Evolutionary conservation across 1,284 basidiomycete species (phyloP).

Genomic region (Pisolithus thermaeus): DNA sequence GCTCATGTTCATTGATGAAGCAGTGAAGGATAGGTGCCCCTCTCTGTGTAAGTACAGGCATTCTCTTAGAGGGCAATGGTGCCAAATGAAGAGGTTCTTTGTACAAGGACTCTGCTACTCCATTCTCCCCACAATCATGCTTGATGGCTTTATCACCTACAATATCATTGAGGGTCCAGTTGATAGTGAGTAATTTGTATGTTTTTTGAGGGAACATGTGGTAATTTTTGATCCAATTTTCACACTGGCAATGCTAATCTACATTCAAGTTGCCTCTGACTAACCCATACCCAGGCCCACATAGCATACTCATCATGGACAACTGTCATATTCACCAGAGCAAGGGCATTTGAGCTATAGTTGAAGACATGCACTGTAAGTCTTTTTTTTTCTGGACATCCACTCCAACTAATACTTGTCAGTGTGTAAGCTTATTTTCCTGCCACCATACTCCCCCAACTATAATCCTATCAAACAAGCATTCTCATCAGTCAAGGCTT

Average conservation of each 20-base stretch:
- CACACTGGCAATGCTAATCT: background rate
- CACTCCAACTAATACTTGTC: no score
- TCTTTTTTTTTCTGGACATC: background rate
- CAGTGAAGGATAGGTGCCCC: slow-evolving; percentile 17
- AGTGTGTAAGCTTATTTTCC: slow-evolving; percentile 14
- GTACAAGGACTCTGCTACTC: slow-evolving; percentile 7
- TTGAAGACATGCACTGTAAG: slow-evolving; percentile 12
- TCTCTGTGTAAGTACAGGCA: slow-evolving; percentile 2
- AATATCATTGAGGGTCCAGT: slow-evolving; percentile 19
- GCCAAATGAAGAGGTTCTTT: background rate
- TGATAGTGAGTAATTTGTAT: slow-evolving; percentile 1
- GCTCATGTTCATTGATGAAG: slow-evolving; percentile 15
- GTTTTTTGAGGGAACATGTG: slow-evolving; percentile 2
- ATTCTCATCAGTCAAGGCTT: slow-evolving; percentile 19
- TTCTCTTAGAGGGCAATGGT: background rate
- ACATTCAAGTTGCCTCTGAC: slow-evolving; percentile 17
- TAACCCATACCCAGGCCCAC: slow-evolving; percentile 16
- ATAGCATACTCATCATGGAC: slow-evolving; percentile 22
- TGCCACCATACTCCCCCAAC: slow-evolving; percentile 22
- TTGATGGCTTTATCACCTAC: slow-evolving; percentile 25
- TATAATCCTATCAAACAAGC: slow-evolving; percentile 24
- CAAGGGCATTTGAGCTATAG: slow-evolving; percentile 9
- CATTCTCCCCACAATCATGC: slow-evolving; percentile 19
- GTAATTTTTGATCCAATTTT: background rate
- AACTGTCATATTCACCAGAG: slow-evolving; percentile 22